phyloP scores from a whole-genome alignment of 2,329 filamentous ascomycete species.

The Colletotrichum viniferum region DNA sequence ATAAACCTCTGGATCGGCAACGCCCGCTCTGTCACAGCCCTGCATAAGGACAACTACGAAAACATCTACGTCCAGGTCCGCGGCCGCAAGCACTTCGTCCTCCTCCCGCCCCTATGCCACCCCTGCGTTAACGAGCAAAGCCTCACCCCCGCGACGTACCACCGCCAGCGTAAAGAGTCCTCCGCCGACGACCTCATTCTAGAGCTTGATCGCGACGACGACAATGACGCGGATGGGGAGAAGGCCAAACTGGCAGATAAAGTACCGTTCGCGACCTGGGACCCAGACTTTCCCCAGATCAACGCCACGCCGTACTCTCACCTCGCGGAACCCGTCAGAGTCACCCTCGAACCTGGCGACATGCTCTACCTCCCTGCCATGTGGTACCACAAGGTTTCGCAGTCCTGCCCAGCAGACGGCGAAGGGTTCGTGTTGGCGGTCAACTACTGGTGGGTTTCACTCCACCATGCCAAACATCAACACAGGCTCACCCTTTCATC shows the following conservation, averaged over 20 bases:
- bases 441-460: slow-evolving; percentile 73
- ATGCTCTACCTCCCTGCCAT: slow-evolving; percentile 83
- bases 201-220: slow-evolving; percentile 32
- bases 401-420: slow-evolving; percentile 68
- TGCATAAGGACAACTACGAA: slow-evolving; percentile 86
- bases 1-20: slow-evolving; percentile 87
- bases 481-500: neutral
- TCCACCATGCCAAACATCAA: neutral
- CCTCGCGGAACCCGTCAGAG: slow-evolving; percentile 64
- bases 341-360: slow-evolving; percentile 74
- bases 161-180: slow-evolving; percentile 32
- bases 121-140: slow-evolving; percentile 70
- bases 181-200: slow-evolving; percentile 15
- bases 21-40: slow-evolving; percentile 68
- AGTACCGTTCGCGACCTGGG: slow-evolving; percentile 76
- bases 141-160: slow-evolving; percentile 65
- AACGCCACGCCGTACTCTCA: slow-evolving; percentile 63
- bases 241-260: slow-evolving; percentile 21
- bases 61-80: slow-evolving; percentile 81
- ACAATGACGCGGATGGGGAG: slow-evolving; percentile 32
- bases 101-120: slow-evolving; percentile 74
- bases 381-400: slow-evolving; percentile 83
- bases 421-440: slow-evolving; percentile 79
- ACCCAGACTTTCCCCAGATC: slow-evolving; percentile 63
- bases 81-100: slow-evolving; percentile 75